phyloP scores from a whole-genome alignment of 2,329 filamentous ascomycete species.

The Periconia digitata region DNA sequence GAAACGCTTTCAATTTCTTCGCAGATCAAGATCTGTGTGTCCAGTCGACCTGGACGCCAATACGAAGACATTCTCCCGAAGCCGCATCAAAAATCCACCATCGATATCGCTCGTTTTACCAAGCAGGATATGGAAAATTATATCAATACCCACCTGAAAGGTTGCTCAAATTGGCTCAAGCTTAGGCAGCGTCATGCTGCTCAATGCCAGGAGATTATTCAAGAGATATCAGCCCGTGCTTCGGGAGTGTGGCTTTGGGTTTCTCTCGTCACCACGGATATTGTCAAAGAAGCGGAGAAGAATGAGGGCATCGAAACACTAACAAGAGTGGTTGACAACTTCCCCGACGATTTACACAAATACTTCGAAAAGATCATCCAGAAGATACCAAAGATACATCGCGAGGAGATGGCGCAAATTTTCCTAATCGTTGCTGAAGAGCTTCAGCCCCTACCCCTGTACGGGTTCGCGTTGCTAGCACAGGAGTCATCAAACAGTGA shows the following conservation, averaged over 20 bases:
- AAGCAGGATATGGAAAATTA: constrained; percentile 13
- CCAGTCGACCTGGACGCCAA: constrained; percentile 15
- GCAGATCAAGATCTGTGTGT: constrained; percentile 20
- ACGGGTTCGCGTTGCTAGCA: constrained; percentile 10
- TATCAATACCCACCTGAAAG: constrained; percentile 4
- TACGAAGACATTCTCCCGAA: constrained; percentile 10
- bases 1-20: constrained; percentile 2
- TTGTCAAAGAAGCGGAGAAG: constrained; percentile 8
- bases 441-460: constrained; percentile 8
- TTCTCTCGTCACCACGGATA: constrained; percentile 9
- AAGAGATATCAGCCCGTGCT: constrained; percentile 4
- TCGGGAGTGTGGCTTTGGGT: constrained; percentile 18
- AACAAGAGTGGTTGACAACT: constrained; percentile 4
- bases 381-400: constrained; percentile 6
- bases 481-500: constrained; percentile 3
- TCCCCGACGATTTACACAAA: constrained; percentile 9
- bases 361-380: constrained; percentile 12
- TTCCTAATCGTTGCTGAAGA: constrained; percentile 9
- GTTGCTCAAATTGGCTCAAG: constrained; percentile 4
- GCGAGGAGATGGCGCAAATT: constrained; percentile 9
- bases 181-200: too few species aligned
- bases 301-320: constrained; percentile 5
- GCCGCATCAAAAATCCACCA: constrained; percentile 1
- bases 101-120: constrained; percentile 13
- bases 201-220: constrained; percentile 2